Evolutionary conservation across 305 asterid species (phyloP), one percentile per base, ranked within the genome.

Genomic region (Nicotiana rustica): DNA sequence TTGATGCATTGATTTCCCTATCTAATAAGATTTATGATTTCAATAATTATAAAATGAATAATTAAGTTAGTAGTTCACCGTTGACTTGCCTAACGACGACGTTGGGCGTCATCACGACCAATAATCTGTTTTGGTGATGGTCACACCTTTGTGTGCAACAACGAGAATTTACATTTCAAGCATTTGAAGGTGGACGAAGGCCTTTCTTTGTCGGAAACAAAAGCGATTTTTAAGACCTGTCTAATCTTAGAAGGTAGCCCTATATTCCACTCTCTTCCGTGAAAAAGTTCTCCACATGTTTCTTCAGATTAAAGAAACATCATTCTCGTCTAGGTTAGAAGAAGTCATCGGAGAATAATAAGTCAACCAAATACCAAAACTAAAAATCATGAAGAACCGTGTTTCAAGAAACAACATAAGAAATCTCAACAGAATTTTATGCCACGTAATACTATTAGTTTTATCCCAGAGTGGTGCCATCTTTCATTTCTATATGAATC

Each of bases 161-260:
- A 31, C 35, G 2, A 31, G 35, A 31, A 31, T 31, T 31, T 31
- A 65, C 41, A 73, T 17, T 71, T 10, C n/a, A 60, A 66, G 69
- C 10, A 19, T 71, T 82, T n/a, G 38, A 71, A 55, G n/a, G 83
- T 60, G 81, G 81, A 61, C 82, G 85, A 55, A 49, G 66, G 35
- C 52, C n/a, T 76, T 31, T 70, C 59, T 86, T 88, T 85, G 65
- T 78, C 86, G 70, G 36, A 77, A 82, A 86, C 88, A 88, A 84
- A 87, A 88, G 90, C 78, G 38, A 71, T 67, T 38, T 21, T 35
- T 60, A 36, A 4, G 56, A 36, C 70, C 79, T 68, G 80, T 79
- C 86, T 84, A 59, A 84, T 87, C 89, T 88, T 82, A 18, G 61
- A 86, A 88, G 87, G 31, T 83, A 79, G n/a, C n/a, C n/a, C n/a